phyloP scores from a whole-genome alignment of 2,329 filamentous ascomycete species.

The Lanzia echinophila region DNA sequence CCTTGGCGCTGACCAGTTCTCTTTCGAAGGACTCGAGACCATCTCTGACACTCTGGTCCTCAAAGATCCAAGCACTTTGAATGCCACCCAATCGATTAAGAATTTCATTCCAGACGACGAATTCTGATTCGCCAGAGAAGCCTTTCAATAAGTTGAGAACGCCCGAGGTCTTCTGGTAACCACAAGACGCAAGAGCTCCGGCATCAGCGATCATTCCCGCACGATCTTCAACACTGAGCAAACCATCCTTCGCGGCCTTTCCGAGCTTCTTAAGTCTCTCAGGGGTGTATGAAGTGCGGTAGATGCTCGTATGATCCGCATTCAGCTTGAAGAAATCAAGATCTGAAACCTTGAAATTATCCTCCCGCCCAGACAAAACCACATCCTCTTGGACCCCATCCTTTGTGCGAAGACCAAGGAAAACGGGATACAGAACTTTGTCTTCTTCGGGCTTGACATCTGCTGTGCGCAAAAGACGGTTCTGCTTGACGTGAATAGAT shows the following conservation, averaged over 20 bases:
- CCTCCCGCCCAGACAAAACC: slow-evolving; percentile 64
- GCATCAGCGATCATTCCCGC: slow-evolving; percentile 94
- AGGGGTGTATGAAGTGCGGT: slow-evolving; percentile 80
- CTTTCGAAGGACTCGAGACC: slow-evolving; percentile 79
- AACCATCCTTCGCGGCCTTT: slow-evolving; percentile 71
- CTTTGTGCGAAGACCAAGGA: slow-evolving; percentile 78
- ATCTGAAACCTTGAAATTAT: slow-evolving; percentile 68
- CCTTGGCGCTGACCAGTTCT: slow-evolving; percentile 68
- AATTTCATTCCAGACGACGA: slow-evolving; percentile 93
- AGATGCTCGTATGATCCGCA: slow-evolving; percentile 87
- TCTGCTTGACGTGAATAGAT: slow-evolving; percentile 84
- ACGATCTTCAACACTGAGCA: slow-evolving; percentile 81
- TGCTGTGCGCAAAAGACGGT: slow-evolving; percentile 86
- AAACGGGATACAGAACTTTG: slow-evolving; percentile 78
- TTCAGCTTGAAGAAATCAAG: slow-evolving; percentile 95
- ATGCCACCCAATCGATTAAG: slow-evolving; percentile 71
- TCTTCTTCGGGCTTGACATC: slow-evolving; percentile 94
- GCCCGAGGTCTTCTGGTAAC: slow-evolving; percentile 89
- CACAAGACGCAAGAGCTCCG: slow-evolving; percentile 79
- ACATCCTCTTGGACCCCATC: slow-evolving; percentile 73
- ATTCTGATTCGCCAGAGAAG: slow-evolving; percentile 79
- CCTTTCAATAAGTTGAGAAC: slow-evolving; percentile 78
- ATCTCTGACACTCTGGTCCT: slow-evolving; percentile 65
- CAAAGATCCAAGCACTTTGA: slow-evolving; percentile 81
- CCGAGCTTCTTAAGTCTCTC: slow-evolving; percentile 83